Evolutionary conservation across 805 yeast species (phyloP).

Genomic region (Kodamaea neixiangensis): DNA sequence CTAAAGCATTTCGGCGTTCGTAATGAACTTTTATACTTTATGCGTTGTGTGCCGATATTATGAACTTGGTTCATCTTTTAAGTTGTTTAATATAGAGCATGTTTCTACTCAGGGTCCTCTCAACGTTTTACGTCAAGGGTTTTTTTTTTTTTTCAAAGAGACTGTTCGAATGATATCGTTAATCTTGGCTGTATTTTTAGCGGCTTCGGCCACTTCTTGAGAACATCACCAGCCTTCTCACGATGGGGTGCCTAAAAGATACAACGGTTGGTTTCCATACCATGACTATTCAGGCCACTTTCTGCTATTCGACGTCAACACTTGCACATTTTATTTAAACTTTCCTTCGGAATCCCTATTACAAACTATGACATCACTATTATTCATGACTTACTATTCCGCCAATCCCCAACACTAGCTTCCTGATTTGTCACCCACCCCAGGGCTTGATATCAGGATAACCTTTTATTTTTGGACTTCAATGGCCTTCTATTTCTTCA

Average conservation of each 20-base stretch:
- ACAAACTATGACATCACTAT: background rate
- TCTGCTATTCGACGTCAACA: background rate
- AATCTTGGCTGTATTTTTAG: background rate
- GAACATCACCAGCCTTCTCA: background rate
- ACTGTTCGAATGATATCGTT: background rate
- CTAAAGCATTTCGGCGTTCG: no score
- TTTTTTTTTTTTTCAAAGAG: no score
- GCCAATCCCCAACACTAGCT: background rate
- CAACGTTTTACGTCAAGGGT: background rate
- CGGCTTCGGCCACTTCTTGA: background rate
- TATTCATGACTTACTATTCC: background rate
- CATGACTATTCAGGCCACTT: background rate
- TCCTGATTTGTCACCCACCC: background rate
- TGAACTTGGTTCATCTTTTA: background rate
- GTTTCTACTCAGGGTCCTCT: background rate
- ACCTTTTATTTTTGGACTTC: background rate
- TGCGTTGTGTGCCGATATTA: background rate
- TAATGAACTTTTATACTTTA: background rate
- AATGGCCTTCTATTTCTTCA: background rate
- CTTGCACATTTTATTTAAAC: background rate
- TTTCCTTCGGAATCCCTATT: background rate
- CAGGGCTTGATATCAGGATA: background rate
- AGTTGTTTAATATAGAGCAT: background rate
- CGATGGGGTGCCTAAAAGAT: background rate
- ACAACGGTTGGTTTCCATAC: background rate